phyloP scores from a whole-genome alignment of 2,329 filamentous ascomycete species.

The Aspergillus uvarum region DNA sequence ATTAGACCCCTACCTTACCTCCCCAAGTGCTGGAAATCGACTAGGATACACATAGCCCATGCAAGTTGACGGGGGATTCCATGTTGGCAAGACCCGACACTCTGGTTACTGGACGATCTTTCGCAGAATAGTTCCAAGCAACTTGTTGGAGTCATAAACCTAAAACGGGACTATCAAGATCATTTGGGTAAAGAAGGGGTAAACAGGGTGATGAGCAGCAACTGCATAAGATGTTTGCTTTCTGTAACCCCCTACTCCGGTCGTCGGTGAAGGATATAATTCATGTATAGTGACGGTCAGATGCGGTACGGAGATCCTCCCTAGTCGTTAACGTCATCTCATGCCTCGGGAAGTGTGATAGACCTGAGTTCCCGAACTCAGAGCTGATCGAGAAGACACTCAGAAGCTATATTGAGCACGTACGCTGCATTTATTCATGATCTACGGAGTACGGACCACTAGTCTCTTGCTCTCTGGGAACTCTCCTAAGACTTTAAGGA shows the following conservation, averaged over 20 bases:
- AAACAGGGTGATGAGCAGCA: not conserved
- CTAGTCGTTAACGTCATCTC: too few relatives aligned
- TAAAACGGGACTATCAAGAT: not conserved
- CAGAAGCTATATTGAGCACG: too few relatives aligned
- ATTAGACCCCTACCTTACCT: not conserved
- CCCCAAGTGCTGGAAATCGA: not conserved
- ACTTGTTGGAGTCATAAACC: not conserved
- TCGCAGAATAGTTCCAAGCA: not conserved
- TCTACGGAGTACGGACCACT: too few relatives aligned
- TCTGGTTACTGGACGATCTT: slow-evolving; percentile 17
- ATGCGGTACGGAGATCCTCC: too few relatives aligned
- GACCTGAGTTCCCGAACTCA: too few relatives aligned
- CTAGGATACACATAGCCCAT: not conserved
- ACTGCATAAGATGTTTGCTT: not conserved
- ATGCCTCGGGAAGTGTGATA: too few relatives aligned
- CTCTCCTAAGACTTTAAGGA: too few relatives aligned
- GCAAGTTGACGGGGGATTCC: slow-evolving; percentile 2
- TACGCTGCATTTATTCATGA: too few relatives aligned
- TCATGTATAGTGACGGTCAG: too few relatives aligned
- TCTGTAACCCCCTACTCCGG: not conserved
- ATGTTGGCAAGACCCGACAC: slow-evolving; percentile 20
- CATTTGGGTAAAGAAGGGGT: not conserved
- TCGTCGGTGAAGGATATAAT: too few relatives aligned
- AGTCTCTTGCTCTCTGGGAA: too few relatives aligned
- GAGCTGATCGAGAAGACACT: too few relatives aligned